phyloP scores from a whole-genome alignment of 2,329 filamentous ascomycete species.

The Paecilomyces niveus region DNA sequence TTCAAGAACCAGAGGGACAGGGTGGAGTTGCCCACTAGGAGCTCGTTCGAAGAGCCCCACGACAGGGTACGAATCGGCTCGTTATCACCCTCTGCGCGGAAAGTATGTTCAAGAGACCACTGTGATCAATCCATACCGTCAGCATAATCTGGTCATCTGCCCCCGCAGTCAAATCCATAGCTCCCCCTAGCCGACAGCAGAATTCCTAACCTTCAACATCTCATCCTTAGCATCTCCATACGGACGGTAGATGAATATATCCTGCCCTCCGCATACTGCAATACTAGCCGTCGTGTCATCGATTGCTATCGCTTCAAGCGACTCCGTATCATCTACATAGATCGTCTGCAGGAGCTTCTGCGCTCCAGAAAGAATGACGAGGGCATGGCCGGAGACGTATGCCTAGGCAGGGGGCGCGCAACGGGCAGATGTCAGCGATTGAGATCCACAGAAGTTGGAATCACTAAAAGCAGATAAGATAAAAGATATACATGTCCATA shows the following conservation, averaged over 20 bases:
- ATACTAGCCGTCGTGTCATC: constrained; percentile 82
- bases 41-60: constrained; percentile 80
- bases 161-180: neutral
- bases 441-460: neutral
- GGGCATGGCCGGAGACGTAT: constrained; percentile 83
- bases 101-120: constrained; percentile 54
- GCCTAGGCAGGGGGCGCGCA: constrained; percentile 44
- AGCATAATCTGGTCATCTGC: neutral
- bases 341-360: constrained; percentile 78
- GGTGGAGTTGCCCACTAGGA: constrained; percentile 65
- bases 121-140: constrained; percentile 22
- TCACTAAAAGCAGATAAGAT: neutral
- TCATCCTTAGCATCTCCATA: constrained; percentile 59
- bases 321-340: constrained; percentile 66
- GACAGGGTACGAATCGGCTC: constrained; percentile 57
- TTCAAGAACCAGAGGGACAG: constrained; percentile 63
- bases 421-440: constrained; percentile 6
- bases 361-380: constrained; percentile 72
- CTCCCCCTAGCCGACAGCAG: constrained; percentile 40
- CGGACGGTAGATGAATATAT: constrained; percentile 72
- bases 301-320: constrained; percentile 70
- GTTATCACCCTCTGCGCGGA: constrained; percentile 38
- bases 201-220: constrained; percentile 59
- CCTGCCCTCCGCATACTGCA: constrained; percentile 60
- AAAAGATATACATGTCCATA: constrained; percentile 34